Conservation (phyloP, 2,329 filamentous ascomycete genomes). For the Tolypocladium ophioglossoides region DNA sequence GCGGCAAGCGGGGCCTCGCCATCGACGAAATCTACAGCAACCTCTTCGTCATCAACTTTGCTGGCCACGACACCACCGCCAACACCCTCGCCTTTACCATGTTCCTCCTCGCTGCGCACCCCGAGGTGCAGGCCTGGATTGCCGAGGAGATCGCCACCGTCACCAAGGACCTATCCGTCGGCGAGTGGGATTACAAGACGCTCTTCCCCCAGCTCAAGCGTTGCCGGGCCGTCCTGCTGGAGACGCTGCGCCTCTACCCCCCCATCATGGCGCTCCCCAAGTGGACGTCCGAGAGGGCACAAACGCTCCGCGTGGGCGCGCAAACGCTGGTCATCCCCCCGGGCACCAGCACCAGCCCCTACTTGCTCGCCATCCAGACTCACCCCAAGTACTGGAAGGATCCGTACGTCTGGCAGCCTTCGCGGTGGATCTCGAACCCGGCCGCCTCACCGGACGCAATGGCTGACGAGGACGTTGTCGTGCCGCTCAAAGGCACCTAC, state of each 20-base stretch:
- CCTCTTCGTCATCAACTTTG: conserved; percentile 36
- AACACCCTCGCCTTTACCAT: conserved; percentile 31
- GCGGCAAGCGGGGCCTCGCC: conserved; percentile 12
- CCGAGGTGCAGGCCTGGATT: conserved; percentile 33
- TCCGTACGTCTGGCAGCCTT: not conserved
- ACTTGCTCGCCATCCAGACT: conserved; percentile 2
- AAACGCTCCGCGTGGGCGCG: not conserved
- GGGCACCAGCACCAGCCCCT: conserved; percentile 1
- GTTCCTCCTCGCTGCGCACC: conserved; percentile 31
- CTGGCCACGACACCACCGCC: conserved; percentile 40
- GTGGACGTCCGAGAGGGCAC: conserved; percentile 10
- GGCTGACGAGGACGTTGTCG: not conserved
- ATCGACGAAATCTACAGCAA: conserved; percentile 37
- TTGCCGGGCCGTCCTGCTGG: conserved; percentile 28
- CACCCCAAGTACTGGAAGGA: conserved; percentile 1
- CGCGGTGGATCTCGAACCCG: not conserved
- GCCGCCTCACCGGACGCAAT: too few species aligned
- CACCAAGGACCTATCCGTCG: not conserved
- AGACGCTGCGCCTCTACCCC: conserved; percentile 30
- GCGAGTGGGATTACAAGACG: conserved; percentile 21
- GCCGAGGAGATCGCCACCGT: conserved; percentile 23
- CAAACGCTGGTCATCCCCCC: conserved; percentile 2
- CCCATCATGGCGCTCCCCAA: conserved; percentile 16
- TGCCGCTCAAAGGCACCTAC: not conserved
- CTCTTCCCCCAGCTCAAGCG: conserved; percentile 29